Percentiles rank a stretch among this genome's conserved stretches.
These are phyloP conservation scores for Psilocybe azurescens DNA, from an alignment of 768 basidiomycete genomes.

Conservation along the genomic window DNA sequence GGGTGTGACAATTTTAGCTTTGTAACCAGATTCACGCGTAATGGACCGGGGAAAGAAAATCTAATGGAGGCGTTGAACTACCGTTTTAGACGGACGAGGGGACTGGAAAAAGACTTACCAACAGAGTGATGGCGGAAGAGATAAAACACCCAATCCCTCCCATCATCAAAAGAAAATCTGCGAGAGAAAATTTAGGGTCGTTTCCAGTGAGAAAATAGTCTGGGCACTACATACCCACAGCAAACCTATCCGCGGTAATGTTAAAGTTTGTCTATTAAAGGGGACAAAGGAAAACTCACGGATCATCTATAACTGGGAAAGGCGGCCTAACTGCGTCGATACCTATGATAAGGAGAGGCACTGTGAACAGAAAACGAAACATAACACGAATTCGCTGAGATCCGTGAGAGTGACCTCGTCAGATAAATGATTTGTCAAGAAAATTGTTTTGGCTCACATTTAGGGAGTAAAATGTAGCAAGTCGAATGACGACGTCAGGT, in stretches of 20 bases:
- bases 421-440: conserved; percentile 3
- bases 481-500: conserved; percentile 73
- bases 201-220: conserved; percentile 2
- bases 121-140: conserved; percentile 80
- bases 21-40: conserved; percentile 67
- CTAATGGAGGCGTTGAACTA: conserved; percentile 35
- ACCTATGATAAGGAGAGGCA: conserved; percentile 71
- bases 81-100: not conserved
- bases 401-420: conserved; percentile 7
- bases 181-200: conserved; percentile 23
- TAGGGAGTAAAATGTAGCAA: conserved; percentile 76
- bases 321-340: conserved; percentile 62
- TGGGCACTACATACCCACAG: conserved; percentile 51
- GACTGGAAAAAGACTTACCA: conserved; percentile 49
- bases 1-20: conserved; percentile 41
- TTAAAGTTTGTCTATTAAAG: not conserved
- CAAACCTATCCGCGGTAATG: conserved; percentile 50
- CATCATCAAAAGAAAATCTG: conserved; percentile 75
- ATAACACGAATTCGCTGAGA: conserved; percentile 68
- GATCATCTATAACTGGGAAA: conserved; percentile 54
- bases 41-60: conserved; percentile 83
- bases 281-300: conserved; percentile 48
- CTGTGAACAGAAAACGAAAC: conserved; percentile 76
- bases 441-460: conserved; percentile 57
- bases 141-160: conserved; percentile 78